Base-by-base conservation (phyloP, 2,329 filamentous ascomycete species). In the Chalaropsis ovoidea region DNA sequence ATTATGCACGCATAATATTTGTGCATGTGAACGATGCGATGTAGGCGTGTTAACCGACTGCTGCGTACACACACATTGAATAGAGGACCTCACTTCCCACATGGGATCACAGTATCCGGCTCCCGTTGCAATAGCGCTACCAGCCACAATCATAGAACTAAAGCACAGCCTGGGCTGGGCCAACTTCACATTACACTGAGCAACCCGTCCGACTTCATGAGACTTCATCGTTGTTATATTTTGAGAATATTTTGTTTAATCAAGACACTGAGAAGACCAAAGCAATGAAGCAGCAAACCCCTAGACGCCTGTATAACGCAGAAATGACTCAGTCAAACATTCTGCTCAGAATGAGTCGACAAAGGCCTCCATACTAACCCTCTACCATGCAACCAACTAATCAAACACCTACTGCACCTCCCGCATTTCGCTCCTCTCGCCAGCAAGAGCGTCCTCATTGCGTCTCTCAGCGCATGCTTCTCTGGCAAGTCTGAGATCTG, bases 401-500 rank as follows among this genome's bases (percentile, higher is more conserved):
- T 8, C 58, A 39, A 58, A 49, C 24, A 49, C 8, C 39, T 62
- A 62, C 60, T 62, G 39, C 6, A 24, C 24, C 42, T 62, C 39
- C n/a, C 39, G 39, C 42, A 43, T 62, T 27, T 45, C 61, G 10
- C 8, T 15, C 4, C 61, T 45, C 10, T 13, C 39, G 11, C 24
- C 42, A n/a, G 3, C 54, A 31, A n/a, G 24, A 2, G 3, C 27
- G 15, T 7, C 27, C 27, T n/a, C 17, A 11, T 3, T 35, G 8
- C 15, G 27, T 35, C 17, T 31, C n/a, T 58, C 54, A 4, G 54
- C 54, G 19, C 54, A 58, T 15, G 66, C 86, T 72, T 90, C 86
- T 73, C 81, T 86, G 3, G 90, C 92, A 66, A 87, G 77, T 70
- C 86, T 81, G 70, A 96, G 78, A 71, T 96, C 92, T 65, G 81